Evolutionary conservation across 1,284 basidiomycete species (phyloP).

Genomic region (Sutorius eximius): DNA sequence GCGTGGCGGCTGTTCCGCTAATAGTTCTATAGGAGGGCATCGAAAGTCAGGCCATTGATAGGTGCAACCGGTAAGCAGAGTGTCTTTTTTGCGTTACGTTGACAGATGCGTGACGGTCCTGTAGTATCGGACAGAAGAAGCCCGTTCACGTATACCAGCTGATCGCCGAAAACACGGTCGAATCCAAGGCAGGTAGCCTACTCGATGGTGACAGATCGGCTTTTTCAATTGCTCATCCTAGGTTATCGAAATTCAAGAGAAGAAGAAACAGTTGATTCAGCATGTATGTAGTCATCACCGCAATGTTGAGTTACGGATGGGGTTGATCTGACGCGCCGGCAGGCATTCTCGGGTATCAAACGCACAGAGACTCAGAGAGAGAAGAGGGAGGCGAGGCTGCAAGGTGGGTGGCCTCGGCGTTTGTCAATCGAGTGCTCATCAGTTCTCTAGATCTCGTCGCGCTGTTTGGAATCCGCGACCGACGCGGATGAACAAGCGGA

Average conservation of each 20-base stretch:
- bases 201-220: neutral
- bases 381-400: slow-evolving; percentile 70
- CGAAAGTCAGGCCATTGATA: slow-evolving; percentile 86
- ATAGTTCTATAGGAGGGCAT: slow-evolving; percentile 66
- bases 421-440: neutral
- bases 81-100: neutral
- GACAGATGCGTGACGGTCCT: slow-evolving; percentile 16
- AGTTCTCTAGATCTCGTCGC: slow-evolving; percentile 48
- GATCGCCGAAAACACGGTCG: slow-evolving; percentile 85
- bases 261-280: slow-evolving; percentile 71
- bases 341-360: slow-evolving; percentile 81
- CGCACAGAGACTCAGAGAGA: slow-evolving; percentile 66
- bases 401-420: slow-evolving; percentile 48
- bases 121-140: slow-evolving; percentile 78
- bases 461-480: slow-evolving; percentile 52
- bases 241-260: slow-evolving; percentile 82
- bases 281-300: slow-evolving; percentile 44
- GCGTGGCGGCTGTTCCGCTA: slow-evolving; percentile 5
- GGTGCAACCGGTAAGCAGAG: slow-evolving; percentile 57
- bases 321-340: slow-evolving; percentile 6
- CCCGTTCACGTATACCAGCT: slow-evolving; percentile 84
- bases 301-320: neutral
- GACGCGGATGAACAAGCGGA: too few species aligned
- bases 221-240: slow-evolving; percentile 23
- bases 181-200: slow-evolving; percentile 59